phyloP scores from a whole-genome alignment of 768 basidiomycete species.

The Leccinum variicolor region DNA sequence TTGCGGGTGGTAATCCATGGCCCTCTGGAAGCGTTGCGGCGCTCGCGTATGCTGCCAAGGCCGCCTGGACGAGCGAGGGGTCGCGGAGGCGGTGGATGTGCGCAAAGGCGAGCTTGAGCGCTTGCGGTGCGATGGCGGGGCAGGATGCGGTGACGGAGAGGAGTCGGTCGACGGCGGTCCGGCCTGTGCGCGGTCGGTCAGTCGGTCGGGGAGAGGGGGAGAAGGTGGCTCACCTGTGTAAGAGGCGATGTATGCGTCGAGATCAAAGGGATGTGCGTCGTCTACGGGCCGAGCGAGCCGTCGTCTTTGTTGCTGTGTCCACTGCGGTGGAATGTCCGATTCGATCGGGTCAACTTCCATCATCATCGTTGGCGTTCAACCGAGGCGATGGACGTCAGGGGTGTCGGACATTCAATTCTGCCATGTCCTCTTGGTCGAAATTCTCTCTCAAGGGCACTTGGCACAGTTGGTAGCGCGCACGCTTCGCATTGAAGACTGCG shows the following conservation, averaged over 20 bases:
- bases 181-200: constrained; percentile 41
- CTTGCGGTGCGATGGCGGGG: constrained; percentile 69
- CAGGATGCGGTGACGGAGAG: constrained; percentile 61
- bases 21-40: constrained; percentile 30
- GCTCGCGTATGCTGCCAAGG: constrained; percentile 55
- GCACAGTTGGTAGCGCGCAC: constrained; percentile 34
- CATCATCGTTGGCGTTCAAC: constrained; percentile 3
- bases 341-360: constrained; percentile 32
- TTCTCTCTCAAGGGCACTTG: constrained; percentile 19
- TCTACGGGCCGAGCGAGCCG: constrained; percentile 50
- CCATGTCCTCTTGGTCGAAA: fast-evolving
- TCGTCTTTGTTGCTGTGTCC: constrained; percentile 11
- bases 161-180: constrained; percentile 72
- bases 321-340: constrained; percentile 19
- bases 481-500: constrained; percentile 29
- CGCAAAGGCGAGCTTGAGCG: constrained; percentile 62
- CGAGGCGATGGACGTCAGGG: neutral
- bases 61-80: constrained; percentile 51
- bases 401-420: neutral
- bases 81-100: constrained; percentile 70
- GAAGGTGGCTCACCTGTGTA: constrained; percentile 41
- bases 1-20: constrained; percentile 40
- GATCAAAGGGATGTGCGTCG: constrained; percentile 83
- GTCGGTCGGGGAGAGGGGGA: neutral
- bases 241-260: constrained; percentile 72